phyloP scores from a whole-genome alignment of 805 yeast species.

The Priceomyces carsonii region DNA sequence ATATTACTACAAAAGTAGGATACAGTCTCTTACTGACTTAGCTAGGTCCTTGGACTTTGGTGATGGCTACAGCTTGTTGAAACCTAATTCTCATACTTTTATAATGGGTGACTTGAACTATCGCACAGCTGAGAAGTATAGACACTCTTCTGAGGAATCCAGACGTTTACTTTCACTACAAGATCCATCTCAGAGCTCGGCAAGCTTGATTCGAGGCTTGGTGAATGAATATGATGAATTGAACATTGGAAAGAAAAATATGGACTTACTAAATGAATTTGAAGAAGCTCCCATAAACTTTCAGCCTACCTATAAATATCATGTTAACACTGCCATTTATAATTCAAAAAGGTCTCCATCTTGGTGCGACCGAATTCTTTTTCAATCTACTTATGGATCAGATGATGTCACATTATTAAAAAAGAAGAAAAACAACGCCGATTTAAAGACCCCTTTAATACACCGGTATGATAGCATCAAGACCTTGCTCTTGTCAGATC shows the following conservation, averaged over 20 bases:
- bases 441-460: slow-evolving; percentile 22
- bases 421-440: neutral
- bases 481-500: slow-evolving; percentile 64
- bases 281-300: slow-evolving; percentile 65
- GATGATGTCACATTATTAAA: slow-evolving; percentile 1
- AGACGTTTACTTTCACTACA: slow-evolving; percentile 24
- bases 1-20: slow-evolving; percentile 46
- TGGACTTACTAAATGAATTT: slow-evolving; percentile 60
- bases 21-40: slow-evolving; percentile 50
- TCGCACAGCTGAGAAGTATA: slow-evolving; percentile 45
- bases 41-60: slow-evolving; percentile 57
- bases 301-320: slow-evolving; percentile 79
- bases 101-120: slow-evolving; percentile 87
- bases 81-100: slow-evolving; percentile 60
- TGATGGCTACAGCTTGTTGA: slow-evolving; percentile 54
- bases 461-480: slow-evolving; percentile 51
- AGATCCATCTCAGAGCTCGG: slow-evolving; percentile 17
- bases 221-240: slow-evolving; percentile 52
- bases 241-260: slow-evolving; percentile 35
- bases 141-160: slow-evolving; percentile 10
- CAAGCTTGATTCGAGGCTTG: slow-evolving; percentile 16
- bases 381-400: slow-evolving; percentile 41
- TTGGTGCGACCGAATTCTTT: slow-evolving; percentile 88
- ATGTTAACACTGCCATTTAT: slow-evolving; percentile 50
- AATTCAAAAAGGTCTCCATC: slow-evolving; percentile 68